Base-by-base conservation (phyloP, 2,329 filamentous ascomycete genomes). In the Trichoderma breve region DNA sequence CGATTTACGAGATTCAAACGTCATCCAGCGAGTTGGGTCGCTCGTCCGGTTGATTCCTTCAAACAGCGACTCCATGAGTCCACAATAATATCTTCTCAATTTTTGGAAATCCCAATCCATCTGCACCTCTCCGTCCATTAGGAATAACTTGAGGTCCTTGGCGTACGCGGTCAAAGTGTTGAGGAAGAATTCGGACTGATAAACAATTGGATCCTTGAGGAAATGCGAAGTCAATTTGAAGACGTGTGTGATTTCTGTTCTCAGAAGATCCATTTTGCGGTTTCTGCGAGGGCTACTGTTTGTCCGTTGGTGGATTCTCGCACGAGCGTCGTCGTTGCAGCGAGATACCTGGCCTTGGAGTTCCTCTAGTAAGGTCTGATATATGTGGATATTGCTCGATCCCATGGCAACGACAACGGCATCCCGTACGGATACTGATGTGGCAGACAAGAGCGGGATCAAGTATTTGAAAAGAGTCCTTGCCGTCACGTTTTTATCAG, bases 161-260 rank as follows among this genome's bases (percentile, higher is more conserved):
- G 95, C 92, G 76, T 98, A 98, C 2, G 90, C 90, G 60, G 97
- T 91, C 47, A 99, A 88, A 74, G 97, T 98, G 74, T 90, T 92
- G 60, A 99, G 84, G 57, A 98, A 93, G 90, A 94, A 98, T 74
- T 97, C 94, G 75, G 97, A 93, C 72, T 92, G 90, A 79, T 92
- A 93, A 5, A 97, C 89, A 62, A 93, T 91, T 0, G 92, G 85
- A 57, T 93, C 88, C 74, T 92, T 92, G 47, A 99, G 84, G 75
- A 98, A 97, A 77, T 95, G 93, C 0, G 95, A 94, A 0, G 95
- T 98, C 43, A 98, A 85, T 79, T 97, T 95, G 82, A 98, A 98
- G 8, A 99, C 93, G 78, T 98, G 93, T 0, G 97, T 98, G 66
- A 98, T 94, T 79, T 98, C 96, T 0, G 95, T 98, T 68, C 97